phyloP scores from a whole-genome alignment of 176 grass and related monocot species.

The Alloteropsis semialata region DNA sequence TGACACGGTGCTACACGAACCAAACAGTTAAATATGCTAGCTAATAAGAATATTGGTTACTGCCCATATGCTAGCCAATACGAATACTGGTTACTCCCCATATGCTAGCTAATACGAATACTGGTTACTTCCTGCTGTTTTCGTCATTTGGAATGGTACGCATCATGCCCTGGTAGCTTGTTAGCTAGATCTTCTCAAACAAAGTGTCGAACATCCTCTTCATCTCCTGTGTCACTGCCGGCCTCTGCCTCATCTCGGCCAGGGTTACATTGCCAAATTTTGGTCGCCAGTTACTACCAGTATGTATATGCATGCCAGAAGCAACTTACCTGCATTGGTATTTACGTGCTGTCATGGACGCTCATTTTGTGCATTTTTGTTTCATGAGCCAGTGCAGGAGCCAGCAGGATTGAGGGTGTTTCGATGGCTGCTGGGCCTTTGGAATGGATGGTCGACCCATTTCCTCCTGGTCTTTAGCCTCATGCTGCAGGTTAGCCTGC shows the following conservation, averaged over 20 bases:
- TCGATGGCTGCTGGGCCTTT: not conserved
- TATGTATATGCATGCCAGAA: not conserved
- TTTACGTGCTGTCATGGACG: too few relatives aligned
- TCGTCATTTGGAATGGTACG: too few relatives aligned
- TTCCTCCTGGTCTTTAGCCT: not conserved
- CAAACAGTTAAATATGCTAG: too few relatives aligned
- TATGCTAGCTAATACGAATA: too few relatives aligned
- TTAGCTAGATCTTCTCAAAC: not conserved
- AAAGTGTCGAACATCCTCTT: too few relatives aligned
- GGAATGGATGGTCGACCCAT: not conserved
- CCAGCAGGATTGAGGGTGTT: not conserved
- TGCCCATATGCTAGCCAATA: too few relatives aligned
- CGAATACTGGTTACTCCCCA: too few relatives aligned
- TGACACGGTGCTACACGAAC: too few relatives aligned
- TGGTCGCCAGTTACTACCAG: not conserved
- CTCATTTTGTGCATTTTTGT: too few relatives aligned
- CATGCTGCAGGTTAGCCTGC: not conserved
- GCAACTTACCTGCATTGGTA: too few relatives aligned
- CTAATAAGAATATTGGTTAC: too few relatives aligned
- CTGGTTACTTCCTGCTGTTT: too few relatives aligned
- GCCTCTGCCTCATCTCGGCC: not conserved
- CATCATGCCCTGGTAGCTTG: not conserved
- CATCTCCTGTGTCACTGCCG: not conserved
- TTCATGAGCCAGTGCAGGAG: not conserved
- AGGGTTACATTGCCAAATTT: not conserved